phyloP scores from a whole-genome alignment of 164 flowering plant genomes.

The Paratinospora sagittata region DNA sequence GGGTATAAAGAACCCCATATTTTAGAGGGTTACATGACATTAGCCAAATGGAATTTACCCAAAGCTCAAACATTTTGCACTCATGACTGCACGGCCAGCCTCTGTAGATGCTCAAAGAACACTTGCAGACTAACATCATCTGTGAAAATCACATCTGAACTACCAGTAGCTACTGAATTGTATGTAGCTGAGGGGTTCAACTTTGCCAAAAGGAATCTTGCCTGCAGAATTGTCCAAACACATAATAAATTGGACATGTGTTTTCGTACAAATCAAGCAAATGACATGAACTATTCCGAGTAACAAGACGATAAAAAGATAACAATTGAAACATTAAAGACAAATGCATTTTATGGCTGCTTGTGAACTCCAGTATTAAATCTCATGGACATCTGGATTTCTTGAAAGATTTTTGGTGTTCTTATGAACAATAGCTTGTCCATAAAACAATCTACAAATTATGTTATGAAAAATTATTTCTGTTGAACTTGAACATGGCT shows the following conservation, averaged over 20 bases:
- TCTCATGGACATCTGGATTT: neutral
- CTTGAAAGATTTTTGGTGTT: neutral
- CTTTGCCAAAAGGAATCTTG: constrained; percentile 82
- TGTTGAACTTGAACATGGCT: neutral
- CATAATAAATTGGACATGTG: neutral
- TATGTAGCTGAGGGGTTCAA: constrained; percentile 91
- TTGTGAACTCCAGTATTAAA: neutral
- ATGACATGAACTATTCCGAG: neutral
- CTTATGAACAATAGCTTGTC: neutral
- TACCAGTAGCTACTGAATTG: constrained; percentile 63
- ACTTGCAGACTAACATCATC: constrained; percentile 95
- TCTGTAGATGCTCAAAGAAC: constrained; percentile 92
- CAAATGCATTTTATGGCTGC: too few relatives aligned
- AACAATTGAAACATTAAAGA: neutral
- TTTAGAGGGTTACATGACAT: neutral
- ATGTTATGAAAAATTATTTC: neutral
- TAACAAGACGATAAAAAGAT: neutral
- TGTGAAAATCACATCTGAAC: constrained; percentile 87
- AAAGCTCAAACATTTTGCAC: neutral
- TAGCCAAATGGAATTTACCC: neutral
- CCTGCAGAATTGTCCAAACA: constrained; percentile 34
- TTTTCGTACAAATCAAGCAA: neutral
- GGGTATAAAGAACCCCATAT: neutral
- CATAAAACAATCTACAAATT: neutral
- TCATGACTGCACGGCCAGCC: constrained; percentile 84